Evolutionary conservation across 2,329 filamentous ascomycete species (phyloP).

Genomic region (Diplodia mutila): DNA sequence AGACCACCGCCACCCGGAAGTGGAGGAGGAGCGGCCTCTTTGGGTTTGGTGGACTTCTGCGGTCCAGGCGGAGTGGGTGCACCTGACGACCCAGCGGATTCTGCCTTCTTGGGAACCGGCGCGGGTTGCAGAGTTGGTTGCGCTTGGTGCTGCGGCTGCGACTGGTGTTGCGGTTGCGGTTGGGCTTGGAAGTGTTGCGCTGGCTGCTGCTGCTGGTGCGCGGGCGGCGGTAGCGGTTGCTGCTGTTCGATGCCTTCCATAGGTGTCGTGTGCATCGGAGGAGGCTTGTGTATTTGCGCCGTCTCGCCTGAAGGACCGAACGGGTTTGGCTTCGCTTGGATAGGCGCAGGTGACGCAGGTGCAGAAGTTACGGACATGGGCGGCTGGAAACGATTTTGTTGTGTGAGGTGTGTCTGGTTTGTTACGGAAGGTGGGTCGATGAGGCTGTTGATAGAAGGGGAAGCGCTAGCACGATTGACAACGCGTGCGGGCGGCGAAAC

Average conservation of each 20-base stretch:
- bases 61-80: constrained; percentile 50
- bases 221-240: constrained; percentile 26
- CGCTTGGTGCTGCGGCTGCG: not conserved
- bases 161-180: not conserved
- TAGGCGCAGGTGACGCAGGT: constrained; percentile 42
- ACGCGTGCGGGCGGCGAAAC: constrained; percentile 51
- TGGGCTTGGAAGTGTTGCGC: not conserved
- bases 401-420: constrained; percentile 38
- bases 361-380: constrained; percentile 45
- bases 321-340: constrained; percentile 14
- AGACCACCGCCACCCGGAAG: constrained; percentile 66
- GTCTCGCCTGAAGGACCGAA: constrained; percentile 22
- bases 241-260: constrained; percentile 45
- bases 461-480: constrained; percentile 77
- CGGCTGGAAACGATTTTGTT: constrained; percentile 34
- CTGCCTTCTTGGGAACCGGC: constrained; percentile 38
- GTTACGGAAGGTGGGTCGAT: constrained; percentile 68
- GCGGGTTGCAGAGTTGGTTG: constrained; percentile 27
- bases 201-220: constrained; percentile 8
- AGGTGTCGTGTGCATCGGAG: constrained; percentile 28
- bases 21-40: constrained; percentile 58
- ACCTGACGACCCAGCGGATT: constrained; percentile 49
- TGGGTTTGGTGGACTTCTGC: constrained; percentile 58
- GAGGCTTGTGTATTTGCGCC: constrained; percentile 10
- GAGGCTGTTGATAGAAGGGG: constrained; percentile 87